A percentile compares a stretch with the other conserved stretches of the same genome.
These are phyloP conservation scores for Nemania serpens DNA, from an alignment of 2,329 filamentous ascomycete genomes.

Conservation along the genomic window DNA sequence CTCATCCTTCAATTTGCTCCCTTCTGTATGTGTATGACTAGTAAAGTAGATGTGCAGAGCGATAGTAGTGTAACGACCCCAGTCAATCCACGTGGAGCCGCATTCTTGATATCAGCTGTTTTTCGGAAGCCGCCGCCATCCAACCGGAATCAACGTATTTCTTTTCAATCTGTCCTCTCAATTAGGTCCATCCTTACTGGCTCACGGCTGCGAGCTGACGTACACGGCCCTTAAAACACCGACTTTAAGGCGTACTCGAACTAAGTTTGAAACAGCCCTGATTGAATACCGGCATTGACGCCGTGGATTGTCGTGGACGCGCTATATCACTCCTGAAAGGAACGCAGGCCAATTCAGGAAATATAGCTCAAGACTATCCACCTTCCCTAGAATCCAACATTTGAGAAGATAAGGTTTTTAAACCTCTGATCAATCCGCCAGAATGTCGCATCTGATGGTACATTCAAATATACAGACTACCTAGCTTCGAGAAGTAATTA, in stretches of 20 bases:
- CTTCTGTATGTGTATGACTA: constrained; percentile 10
- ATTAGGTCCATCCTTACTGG: constrained; percentile 17
- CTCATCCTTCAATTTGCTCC: constrained; percentile 5
- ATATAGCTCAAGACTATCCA: background rate
- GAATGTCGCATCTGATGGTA: too few relatives aligned
- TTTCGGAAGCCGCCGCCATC: constrained; percentile 25
- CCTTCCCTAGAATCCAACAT: too few relatives aligned
- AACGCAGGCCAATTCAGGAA: background rate
- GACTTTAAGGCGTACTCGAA: constrained; percentile 3
- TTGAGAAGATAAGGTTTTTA: too few relatives aligned
- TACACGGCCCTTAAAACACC: constrained; percentile 14
- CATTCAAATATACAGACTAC: too few relatives aligned
- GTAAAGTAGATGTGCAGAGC: too few relatives aligned
- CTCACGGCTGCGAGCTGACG: background rate
- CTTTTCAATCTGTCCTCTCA: background rate
- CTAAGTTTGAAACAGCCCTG: background rate
- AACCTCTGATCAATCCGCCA: too few relatives aligned
- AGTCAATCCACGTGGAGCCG: background rate
- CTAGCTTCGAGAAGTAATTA: too few relatives aligned
- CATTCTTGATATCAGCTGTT: constrained; percentile 13
- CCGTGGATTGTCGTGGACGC: too few relatives aligned
- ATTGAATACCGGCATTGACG: too few relatives aligned
- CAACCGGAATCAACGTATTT: constrained; percentile 16
- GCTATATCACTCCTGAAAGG: background rate
- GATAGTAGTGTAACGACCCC: background rate